Evolutionary conservation across 176 grass and related monocot species (phyloP).

Genomic region (Aegilops bicornis): DNA sequence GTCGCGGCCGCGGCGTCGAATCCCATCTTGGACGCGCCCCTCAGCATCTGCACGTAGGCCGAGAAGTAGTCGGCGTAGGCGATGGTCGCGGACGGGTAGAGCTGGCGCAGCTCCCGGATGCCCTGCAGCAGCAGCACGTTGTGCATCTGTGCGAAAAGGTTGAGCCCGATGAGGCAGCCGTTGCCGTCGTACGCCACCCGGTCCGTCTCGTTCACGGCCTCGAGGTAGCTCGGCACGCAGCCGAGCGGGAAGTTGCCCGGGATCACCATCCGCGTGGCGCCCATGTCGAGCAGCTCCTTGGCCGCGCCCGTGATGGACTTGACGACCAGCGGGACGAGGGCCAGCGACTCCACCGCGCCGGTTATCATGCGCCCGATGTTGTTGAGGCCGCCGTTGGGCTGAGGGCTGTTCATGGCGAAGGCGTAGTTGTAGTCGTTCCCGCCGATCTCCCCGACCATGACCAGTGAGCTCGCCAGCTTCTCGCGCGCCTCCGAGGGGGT

Average conservation of each 20-base stretch:
- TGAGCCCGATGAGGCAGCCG: conserved; percentile 52
- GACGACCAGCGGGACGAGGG: conserved; percentile 61
- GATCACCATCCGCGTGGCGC: conserved; percentile 48
- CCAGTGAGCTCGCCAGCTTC: conserved; percentile 32
- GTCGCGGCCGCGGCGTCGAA: conserved; percentile 31
- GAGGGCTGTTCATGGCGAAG: conserved; percentile 42
- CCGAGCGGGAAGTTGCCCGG: conserved; percentile 81
- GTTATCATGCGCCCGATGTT: background rate
- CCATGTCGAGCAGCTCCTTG: conserved; percentile 33
- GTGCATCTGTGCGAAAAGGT: conserved; percentile 59
- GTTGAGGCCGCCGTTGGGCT: background rate
- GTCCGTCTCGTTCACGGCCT: conserved; percentile 37
- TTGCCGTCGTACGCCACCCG: conserved; percentile 33
- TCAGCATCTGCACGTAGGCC: conserved; percentile 64
- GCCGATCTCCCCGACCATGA: conserved; percentile 87
- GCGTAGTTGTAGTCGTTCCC: conserved; percentile 97
- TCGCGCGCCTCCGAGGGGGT: background rate
- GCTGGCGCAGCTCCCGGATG: conserved; percentile 35
- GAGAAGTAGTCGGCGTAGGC: conserved; percentile 76
- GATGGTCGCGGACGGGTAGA: conserved; percentile 13
- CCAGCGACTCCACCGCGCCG: conserved; percentile 37
- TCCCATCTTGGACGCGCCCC: conserved; percentile 29
- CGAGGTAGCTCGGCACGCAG: conserved; percentile 68
- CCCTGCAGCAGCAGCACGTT: conserved; percentile 50
- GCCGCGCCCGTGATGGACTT: conserved; percentile 38